Evolutionary conservation across 2,329 filamentous ascomycete species (phyloP), one percentile per base, ranked within the genome.

Genomic region (Herpotrichia juniperi): DNA sequence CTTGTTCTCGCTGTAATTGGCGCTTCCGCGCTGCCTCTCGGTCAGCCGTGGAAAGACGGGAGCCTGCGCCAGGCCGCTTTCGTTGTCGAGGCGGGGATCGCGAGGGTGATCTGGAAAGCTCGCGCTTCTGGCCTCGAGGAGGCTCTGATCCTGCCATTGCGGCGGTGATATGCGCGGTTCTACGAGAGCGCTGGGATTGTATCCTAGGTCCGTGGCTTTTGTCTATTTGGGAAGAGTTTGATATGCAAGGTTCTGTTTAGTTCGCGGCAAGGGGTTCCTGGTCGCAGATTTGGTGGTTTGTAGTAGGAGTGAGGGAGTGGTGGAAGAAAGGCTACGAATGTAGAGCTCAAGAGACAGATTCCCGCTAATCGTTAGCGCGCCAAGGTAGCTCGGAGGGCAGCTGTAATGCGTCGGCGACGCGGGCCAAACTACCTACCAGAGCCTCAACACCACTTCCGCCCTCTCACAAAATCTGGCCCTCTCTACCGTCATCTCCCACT

Each of bases 11-110:
- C 49, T 76, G 64, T 44, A 65, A 57, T 56, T 77, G 71, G 26
- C 72, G 73, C 43, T 84, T 81, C 24, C 87, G 84, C 48, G 88
- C 87, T 21, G 85, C 85, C 62, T 90, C 87, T 26, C 85, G 82
- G 64, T 91, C 86, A 25, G 83, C 76, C 48, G 85, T 84, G 26
- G 84, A 84, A 55, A 93, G 86, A 55, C 89, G 88, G 0, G 72
- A 59, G 25, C 63, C 69, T 9, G 67, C 69, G 22, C 72, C 72
- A 3, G 72, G 88, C 4, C 87, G 83, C 72, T 91, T 91, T 49
- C 82, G 81, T 69, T 86, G 88, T 45, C 87, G 85, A 9, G 85
- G 84, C 14, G 73, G 74, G 19, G 74, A 75, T 46, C 71, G 61
- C 16, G 72, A 74, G 58, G 71, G 54, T 50, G 73, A 73, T 37